Evolutionary conservation across 2,329 filamentous ascomycete genomes (phyloP).

Genomic region (Gnomoniopsis smithogilvyi): DNA sequence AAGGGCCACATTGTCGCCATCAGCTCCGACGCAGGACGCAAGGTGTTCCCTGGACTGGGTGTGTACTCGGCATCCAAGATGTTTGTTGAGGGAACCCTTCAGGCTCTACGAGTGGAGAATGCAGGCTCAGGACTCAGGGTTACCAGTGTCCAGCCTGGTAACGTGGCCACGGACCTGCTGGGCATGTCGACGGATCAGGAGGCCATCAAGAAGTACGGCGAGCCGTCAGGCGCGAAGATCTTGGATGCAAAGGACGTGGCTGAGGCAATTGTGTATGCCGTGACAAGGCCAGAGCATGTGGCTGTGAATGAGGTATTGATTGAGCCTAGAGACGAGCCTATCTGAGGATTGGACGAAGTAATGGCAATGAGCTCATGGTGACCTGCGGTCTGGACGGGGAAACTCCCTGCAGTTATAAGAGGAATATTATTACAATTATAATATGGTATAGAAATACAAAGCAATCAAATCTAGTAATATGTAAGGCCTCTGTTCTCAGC

Average conservation of each 20-base stretch:
- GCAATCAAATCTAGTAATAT: too few relatives aligned
- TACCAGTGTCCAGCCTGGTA: constrained; percentile 74
- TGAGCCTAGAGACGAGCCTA: constrained; percentile 73
- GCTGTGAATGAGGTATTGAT: constrained; percentile 79
- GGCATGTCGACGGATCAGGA: constrained; percentile 73
- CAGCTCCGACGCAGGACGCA: constrained; percentile 77
- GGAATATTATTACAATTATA: too few relatives aligned
- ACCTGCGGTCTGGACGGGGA: too few relatives aligned
- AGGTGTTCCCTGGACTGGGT: constrained; percentile 76
- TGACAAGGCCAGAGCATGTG: constrained; percentile 72
- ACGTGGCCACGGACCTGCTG: constrained; percentile 70
- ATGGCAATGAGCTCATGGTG: background rate
- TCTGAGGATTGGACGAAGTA: constrained; percentile 36
- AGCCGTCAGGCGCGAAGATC: constrained; percentile 71
- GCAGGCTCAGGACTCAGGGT: constrained; percentile 70
- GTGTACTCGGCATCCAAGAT: constrained; percentile 84
- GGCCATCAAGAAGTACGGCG: constrained; percentile 75
- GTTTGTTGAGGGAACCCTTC: constrained; percentile 81
- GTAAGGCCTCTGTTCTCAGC: too few relatives aligned
- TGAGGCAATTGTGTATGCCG: constrained; percentile 67
- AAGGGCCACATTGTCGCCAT: constrained; percentile 75
- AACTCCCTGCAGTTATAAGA: too few relatives aligned
- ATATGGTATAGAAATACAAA: too few relatives aligned
- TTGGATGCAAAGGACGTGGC: constrained; percentile 73
- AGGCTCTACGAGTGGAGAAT: constrained; percentile 71